These are phyloP conservation scores for Erodium maritimum DNA, from an alignment of 345 rosid species.

Conservation along the genomic window DNA sequence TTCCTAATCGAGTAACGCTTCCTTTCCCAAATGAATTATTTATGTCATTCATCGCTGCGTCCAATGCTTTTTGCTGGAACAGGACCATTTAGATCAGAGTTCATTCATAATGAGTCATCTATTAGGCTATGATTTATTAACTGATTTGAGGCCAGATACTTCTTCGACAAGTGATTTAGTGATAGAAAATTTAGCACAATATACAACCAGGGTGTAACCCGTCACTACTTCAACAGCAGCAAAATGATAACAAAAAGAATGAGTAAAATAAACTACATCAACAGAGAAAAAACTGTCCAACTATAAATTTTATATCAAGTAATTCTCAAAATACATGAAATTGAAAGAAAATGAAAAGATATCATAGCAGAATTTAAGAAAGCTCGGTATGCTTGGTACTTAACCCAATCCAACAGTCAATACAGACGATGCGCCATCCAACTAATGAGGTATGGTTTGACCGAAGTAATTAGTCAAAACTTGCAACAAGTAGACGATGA, in stretches of 20 bases:
- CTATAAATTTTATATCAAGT: background rate
- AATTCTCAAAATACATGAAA: background rate
- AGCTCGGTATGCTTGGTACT: background rate
- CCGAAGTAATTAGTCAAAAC: background rate
- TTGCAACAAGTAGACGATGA: background rate
- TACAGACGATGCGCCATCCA: background rate
- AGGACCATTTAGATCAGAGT: background rate
- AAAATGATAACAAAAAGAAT: too few relatives aligned
- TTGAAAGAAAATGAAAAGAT: background rate
- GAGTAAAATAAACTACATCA: too few relatives aligned
- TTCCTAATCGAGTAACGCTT: constrained; percentile 88
- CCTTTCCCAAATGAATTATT: constrained; percentile 89
- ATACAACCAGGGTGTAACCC: background rate
- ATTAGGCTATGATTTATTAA: background rate
- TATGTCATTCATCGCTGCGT: constrained; percentile 87
- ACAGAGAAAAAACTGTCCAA: background rate
- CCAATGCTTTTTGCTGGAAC: constrained; percentile 84
- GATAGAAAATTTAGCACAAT: background rate
- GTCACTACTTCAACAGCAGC: too few relatives aligned
- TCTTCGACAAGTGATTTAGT: background rate
- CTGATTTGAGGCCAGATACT: background rate
- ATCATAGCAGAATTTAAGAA: background rate
- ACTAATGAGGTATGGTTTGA: background rate
- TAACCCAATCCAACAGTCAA: too few relatives aligned
- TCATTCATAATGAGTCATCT: background rate